Conservation (phyloP, 768 basidiomycete genomes). For the Zangia roseola region DNA sequence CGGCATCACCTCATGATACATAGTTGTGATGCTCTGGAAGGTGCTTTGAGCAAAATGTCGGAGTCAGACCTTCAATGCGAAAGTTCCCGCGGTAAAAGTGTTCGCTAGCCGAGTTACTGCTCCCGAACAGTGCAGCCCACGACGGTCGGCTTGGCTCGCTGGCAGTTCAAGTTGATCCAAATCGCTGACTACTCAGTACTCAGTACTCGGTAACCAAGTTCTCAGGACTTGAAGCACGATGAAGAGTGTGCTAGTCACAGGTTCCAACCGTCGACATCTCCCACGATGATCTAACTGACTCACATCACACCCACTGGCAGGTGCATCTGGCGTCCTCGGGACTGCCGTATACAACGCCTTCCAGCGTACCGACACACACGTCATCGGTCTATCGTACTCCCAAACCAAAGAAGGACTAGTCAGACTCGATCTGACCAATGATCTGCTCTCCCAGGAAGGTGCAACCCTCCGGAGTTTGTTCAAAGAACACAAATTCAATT, state of each 20-base stretch:
- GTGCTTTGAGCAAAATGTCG: too few relatives aligned
- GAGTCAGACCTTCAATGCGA: too few relatives aligned
- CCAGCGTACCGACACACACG: constrained; percentile 40
- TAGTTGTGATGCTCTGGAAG: too few relatives aligned
- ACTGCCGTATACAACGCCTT: constrained; percentile 74
- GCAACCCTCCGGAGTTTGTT: constrained; percentile 51
- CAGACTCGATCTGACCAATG: constrained; percentile 69
- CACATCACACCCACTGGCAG: constrained; percentile 38
- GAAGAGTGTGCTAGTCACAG: constrained; percentile 60
- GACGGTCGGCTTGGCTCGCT: too few relatives aligned
- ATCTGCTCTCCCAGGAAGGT: constrained; percentile 33
- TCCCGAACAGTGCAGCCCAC: too few relatives aligned
- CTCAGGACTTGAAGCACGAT: constrained; percentile 9
- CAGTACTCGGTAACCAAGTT: too few relatives aligned
- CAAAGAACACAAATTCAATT: constrained; percentile 58
- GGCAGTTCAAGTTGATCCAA: too few relatives aligned
- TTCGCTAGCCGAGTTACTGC: too few relatives aligned
- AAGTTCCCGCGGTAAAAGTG: too few relatives aligned
- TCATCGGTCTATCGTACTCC: constrained; percentile 73
- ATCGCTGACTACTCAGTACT: not conserved
- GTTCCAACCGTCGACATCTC: constrained; percentile 24
- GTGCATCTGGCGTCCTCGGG: constrained; percentile 91
- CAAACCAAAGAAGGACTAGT: constrained; percentile 52
- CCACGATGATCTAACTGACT: constrained; percentile 11
- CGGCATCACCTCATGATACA: too few relatives aligned